Base-by-base conservation (phyloP, 768 basidiomycete species). In the Imleria badia region DNA sequence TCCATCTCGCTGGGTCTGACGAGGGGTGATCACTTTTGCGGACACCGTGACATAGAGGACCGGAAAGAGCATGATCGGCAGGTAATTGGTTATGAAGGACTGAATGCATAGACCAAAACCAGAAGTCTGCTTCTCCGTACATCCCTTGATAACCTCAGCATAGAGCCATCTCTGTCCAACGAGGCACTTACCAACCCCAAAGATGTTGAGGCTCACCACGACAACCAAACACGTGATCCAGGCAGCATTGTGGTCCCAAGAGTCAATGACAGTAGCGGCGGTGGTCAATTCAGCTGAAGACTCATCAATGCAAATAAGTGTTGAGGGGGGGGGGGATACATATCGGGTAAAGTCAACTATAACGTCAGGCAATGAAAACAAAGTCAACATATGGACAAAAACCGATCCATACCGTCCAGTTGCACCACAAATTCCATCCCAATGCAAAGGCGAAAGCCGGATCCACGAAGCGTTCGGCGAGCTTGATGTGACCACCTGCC, bases 151-250 rank as follows among this genome's bases (percentile, higher is more conserved):
- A 13, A 15, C 8, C 29, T 52, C 30, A 39, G 19, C 14, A 40
- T 22, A 44, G 22, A 22, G 13, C 2, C 26, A n/a, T n/a, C 38
- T 2, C 33, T 14, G 31, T 33, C 8, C 14, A 5, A 31, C 8
- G 14, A 29, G 29, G 15, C 34, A 62, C 64, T 33, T 38, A 68
- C 73, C 70, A 31, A 70, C 70, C 1, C 73, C 75, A 12, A 74
- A 61, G 20, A 67, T 39, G 51, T 79, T 79, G 51, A 78, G 79
- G 44, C 59, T 55, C 31, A 81, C 52, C 22, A 81, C 77, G 35
- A 83, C 75, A 29, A 76, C 60, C 9, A 81, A 59, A 59, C 76
- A 81, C 39, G 75, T 72, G 55, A 83, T 79, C 78, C 79, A 84
- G 6, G 72, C 73, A 1, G 78, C 79, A 41, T 76, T 51, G 3